Evolutionary conservation across 768 basidiomycete genomes (phyloP).

Genomic region (Russula lepida): DNA sequence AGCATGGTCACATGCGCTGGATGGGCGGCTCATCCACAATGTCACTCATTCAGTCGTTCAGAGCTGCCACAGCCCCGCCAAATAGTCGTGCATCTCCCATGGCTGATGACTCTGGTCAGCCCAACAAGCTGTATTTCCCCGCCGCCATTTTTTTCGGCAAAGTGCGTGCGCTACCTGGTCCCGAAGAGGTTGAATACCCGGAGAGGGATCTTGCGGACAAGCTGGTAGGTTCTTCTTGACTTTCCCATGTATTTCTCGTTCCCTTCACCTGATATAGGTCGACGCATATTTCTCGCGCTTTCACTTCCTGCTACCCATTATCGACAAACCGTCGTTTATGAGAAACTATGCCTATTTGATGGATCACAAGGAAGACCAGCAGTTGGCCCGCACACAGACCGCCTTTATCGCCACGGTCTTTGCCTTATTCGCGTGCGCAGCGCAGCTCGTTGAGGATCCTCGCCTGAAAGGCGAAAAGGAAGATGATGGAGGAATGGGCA

Average conservation of each 20-base stretch:
- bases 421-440: conserved; percentile 85
- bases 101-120: conserved; percentile 74
- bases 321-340: conserved; percentile 81
- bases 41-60: conserved; percentile 86
- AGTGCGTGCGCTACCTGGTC: conserved; percentile 68
- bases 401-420: conserved; percentile 78
- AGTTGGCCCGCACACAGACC: conserved; percentile 50
- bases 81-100: conserved; percentile 72
- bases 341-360: conserved; percentile 63
- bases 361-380: conserved; percentile 51
- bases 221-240: conserved; percentile 44
- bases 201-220: conserved; percentile 80
- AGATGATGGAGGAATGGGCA: conserved; percentile 80
- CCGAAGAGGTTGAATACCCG: conserved; percentile 84
- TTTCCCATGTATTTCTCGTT: conserved; percentile 5
- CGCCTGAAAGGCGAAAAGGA: conserved; percentile 50
- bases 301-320: conserved; percentile 81
- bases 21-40: conserved; percentile 88
- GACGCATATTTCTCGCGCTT: conserved; percentile 81
- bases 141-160: conserved; percentile 83
- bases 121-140: conserved; percentile 84
- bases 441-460: conserved; percentile 67
- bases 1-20: conserved; percentile 87
- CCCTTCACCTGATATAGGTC: conserved; percentile 43
- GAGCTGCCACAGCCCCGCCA: conserved; percentile 62